A percentile compares a stretch with the other conserved stretches of the same genome.
These are phyloP conservation scores for Crinitomyces ghanaensis DNA, from an alignment of 805 yeast species.

Conservation along the genomic window DNA sequence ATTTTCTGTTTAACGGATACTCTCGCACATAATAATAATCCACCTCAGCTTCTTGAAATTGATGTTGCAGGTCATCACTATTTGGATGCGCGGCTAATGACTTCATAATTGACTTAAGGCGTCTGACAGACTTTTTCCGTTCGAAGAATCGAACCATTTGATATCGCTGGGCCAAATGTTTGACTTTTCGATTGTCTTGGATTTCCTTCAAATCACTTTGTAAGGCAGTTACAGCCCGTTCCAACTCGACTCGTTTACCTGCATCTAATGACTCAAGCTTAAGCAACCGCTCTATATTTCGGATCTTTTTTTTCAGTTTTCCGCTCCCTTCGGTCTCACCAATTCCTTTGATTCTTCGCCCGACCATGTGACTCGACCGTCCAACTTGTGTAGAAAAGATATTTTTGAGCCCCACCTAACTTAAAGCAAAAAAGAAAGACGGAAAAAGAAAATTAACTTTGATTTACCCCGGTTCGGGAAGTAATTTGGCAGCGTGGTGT, in stretches of 20 bases:
- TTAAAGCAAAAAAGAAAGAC: too few relatives aligned
- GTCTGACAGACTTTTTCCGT: constrained; percentile 69
- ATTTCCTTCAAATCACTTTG: constrained; percentile 45
- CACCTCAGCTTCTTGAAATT: constrained; percentile 43
- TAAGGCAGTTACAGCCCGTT: constrained; percentile 61
- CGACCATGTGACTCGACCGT: too few relatives aligned
- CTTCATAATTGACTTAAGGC: constrained; percentile 40
- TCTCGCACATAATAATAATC: constrained; percentile 66
- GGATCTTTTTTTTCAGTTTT: constrained; percentile 69
- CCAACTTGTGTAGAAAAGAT: too few relatives aligned
- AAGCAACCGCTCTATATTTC: constrained; percentile 72
- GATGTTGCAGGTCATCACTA: constrained; percentile 20
- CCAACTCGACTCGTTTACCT: constrained; percentile 31
- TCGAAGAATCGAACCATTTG: constrained; percentile 93
- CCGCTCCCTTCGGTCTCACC: constrained; percentile 21
- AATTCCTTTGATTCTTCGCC: constrained; percentile 8
- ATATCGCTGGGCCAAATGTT: constrained; percentile 55
- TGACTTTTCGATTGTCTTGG: constrained; percentile 34
- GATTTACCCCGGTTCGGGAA: too few relatives aligned
- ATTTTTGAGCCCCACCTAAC: too few relatives aligned
- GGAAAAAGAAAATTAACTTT: too few relatives aligned
- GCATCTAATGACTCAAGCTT: constrained; percentile 52
- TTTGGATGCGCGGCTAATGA: constrained; percentile 19
- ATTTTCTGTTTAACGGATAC: constrained; percentile 72
- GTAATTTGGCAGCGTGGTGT: too few relatives aligned